phyloP scores from a whole-genome alignment of 129 eudicot species.

The Pittosporum tobira region DNA sequence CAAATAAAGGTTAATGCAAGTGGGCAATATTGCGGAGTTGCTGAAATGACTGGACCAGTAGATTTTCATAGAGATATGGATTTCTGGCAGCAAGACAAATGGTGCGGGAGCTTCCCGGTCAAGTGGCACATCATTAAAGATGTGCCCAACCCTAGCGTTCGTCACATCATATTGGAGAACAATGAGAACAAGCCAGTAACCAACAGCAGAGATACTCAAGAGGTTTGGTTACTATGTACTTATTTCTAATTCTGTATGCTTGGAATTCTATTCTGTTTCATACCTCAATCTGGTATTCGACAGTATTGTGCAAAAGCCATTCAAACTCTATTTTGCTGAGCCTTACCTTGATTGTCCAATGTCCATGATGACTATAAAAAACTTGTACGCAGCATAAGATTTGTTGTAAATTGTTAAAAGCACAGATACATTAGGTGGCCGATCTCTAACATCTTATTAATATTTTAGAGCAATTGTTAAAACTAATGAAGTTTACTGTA shows the following conservation, averaged over 20 bases:
- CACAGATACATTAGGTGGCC: too few species aligned
- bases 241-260: not conserved
- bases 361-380: not conserved
- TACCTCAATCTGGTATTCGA: not conserved
- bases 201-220: conserved; percentile 92
- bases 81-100: conserved; percentile 99
- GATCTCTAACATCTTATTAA: too few species aligned
- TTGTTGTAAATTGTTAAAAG: not conserved
- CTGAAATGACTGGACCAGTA: conserved; percentile 90
- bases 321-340: not conserved
- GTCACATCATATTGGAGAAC: conserved; percentile 82
- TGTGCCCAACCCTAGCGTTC: conserved; percentile 74
- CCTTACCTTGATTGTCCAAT: not conserved
- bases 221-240: conserved; percentile 32
- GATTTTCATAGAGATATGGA: conserved; percentile 88
- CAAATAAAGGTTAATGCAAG: conserved; percentile 77
- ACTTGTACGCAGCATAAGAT: not conserved
- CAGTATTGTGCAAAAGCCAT: too few species aligned
- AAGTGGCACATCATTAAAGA: conserved; percentile 95
- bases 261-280: not conserved
- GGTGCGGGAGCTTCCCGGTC: conserved; percentile 94
- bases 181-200: conserved; percentile 94
- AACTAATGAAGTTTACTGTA: too few species aligned
- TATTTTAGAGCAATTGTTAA: too few species aligned
- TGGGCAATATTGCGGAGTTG: conserved; percentile 95